Evolutionary conservation across 164 flowering plant genomes (phyloP).

Genomic region (Nymphaea thermarum): DNA sequence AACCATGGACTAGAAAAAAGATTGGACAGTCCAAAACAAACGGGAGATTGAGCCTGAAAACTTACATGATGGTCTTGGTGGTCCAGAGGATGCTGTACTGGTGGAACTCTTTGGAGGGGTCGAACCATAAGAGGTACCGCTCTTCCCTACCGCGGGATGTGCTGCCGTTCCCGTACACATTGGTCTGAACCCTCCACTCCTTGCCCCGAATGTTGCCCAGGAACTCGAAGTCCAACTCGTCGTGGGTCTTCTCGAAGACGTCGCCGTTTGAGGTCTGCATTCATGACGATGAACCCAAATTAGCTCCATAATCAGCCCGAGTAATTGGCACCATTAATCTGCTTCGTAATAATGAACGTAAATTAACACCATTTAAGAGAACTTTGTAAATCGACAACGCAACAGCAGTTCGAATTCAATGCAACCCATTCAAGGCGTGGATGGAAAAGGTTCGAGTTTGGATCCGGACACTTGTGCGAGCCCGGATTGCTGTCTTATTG

Average conservation of each 20-base stretch:
- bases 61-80: slow-evolving; percentile 55
- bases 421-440: too few species aligned
- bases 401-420: too few species aligned
- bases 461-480: too few species aligned
- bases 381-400: too few species aligned
- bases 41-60: not conserved
- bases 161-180: slow-evolving; percentile 90
- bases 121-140: slow-evolving; percentile 78
- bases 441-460: too few species aligned
- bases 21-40: too few species aligned
- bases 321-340: too few species aligned
- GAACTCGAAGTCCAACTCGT: slow-evolving; percentile 88
- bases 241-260: slow-evolving; percentile 69
- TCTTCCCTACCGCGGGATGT: slow-evolving; percentile 79
- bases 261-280: slow-evolving; percentile 77
- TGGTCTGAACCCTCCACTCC: slow-evolving; percentile 87
- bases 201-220: slow-evolving; percentile 61
- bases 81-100: slow-evolving; percentile 92
- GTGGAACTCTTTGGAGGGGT: slow-evolving; percentile 65
- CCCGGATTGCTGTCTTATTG: too few species aligned
- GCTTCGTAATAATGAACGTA: too few species aligned
- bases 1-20: too few species aligned
- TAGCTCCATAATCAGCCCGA: too few species aligned
- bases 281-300: not conserved
- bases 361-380: too few species aligned